Evolutionary conservation across 345 rosid species (phyloP), one percentile per base, ranked within the genome.

Genomic region (Eucalyptus globulus): DNA sequence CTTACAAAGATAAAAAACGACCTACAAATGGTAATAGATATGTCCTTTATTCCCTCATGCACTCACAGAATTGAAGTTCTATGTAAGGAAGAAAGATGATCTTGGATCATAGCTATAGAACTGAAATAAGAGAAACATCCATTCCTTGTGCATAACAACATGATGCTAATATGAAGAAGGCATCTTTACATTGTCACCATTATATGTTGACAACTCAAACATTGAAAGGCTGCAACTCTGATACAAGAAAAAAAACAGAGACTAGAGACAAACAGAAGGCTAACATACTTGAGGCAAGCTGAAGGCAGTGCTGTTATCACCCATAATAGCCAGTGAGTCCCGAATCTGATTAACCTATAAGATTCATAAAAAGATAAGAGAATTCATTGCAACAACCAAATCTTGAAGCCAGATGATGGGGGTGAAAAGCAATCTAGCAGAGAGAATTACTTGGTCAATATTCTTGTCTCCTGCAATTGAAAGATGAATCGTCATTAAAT

Each of bases 251-350:
- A 16, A 62, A 53, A 89, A 47, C 69, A 89, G 69, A 40, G 53
- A 80, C 17, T 37, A 53, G 72, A 81, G 80, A 90, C 89, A 89
- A 5, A 88, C 13, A 85, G 34, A 58, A 87, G 87, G 53, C 89
- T 89, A 44, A 62, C 95, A 89, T 95, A 97, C 99, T 90, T 98
- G 99, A 80, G 99, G 99, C 91, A 98, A 93, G 93, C 99, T 98
- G 92, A 98, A 98, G 69, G 99, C 99, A 6, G 99, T 98, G 95
- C 99, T 98, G 92, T 98, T 97, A 88, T 95, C 97, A 90, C 99
- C 99, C 99, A 98, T 98, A 80, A 96, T 89, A 89, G 99, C 97
- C 92, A 98, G 89, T 49, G 99, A 98, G 87, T 98, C 97, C 87
- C 99, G 95, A 88, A 98, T 98, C 91, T 95, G 99, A 91, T 98